Evolutionary conservation across 2,329 filamentous ascomycete species (phyloP).

Genomic region (Colletotrichum musicola): DNA sequence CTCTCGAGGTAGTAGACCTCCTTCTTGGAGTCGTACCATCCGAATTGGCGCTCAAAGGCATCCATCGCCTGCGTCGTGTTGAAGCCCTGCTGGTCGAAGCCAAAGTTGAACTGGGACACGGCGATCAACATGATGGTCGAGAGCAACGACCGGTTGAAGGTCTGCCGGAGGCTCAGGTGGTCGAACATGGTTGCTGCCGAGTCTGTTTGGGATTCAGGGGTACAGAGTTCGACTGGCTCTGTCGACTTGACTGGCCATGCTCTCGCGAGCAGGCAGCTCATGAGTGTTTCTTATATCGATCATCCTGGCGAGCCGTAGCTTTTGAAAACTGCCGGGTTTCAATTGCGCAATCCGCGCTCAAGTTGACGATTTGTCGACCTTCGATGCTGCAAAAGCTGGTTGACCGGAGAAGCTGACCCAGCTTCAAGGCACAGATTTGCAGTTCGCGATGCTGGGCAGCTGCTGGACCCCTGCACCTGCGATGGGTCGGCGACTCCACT

Average conservation of each 20-base stretch:
- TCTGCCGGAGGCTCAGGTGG: constrained; percentile 6
- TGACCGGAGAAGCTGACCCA: constrained; percentile 8
- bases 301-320: neutral
- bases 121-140: constrained; percentile 47
- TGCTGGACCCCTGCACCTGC: neutral
- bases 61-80: constrained; percentile 53
- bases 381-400: neutral
- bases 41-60: constrained; percentile 50
- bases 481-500: constrained; percentile 3
- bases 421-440: neutral
- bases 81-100: constrained; percentile 55
- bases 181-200: constrained; percentile 2
- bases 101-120: constrained; percentile 54
- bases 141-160: constrained; percentile 42
- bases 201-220: neutral
- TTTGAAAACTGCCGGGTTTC: neutral
- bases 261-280: neutral
- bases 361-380: neutral
- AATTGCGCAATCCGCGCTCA: constrained; percentile 2
- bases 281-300: neutral
- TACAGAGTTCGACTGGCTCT: neutral
- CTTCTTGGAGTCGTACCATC: constrained; percentile 43
- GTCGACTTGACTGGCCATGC: neutral
- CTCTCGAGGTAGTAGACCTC: constrained; percentile 46
- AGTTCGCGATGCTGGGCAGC: neutral